These are phyloP conservation scores for Zygosaccharomyces bisporus DNA, from an alignment of 805 yeast genomes.

Conservation along the genomic window DNA sequence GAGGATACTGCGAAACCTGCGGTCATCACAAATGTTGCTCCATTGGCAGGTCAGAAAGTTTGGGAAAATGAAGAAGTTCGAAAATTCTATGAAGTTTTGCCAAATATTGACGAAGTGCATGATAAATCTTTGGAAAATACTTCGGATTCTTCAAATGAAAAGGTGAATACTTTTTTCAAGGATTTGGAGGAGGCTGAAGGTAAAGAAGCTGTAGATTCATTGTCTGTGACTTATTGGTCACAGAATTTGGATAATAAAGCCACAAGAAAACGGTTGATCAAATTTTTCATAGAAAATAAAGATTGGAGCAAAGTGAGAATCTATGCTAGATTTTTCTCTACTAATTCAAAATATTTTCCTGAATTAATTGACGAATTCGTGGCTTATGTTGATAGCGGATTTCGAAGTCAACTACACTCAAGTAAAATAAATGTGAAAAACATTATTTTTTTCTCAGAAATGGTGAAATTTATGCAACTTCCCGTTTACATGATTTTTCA, in stretches of 20 bases:
- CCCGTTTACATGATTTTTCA: constrained; percentile 72
- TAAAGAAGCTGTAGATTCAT: constrained; percentile 48
- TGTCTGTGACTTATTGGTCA: constrained; percentile 47
- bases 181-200: constrained; percentile 43
- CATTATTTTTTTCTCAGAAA: constrained; percentile 64
- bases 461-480: constrained; percentile 69
- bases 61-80: constrained; percentile 71
- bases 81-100: constrained; percentile 58
- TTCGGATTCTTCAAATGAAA: constrained; percentile 15
- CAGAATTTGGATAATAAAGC: constrained; percentile 65
- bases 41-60: constrained; percentile 26
- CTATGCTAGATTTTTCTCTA: constrained; percentile 67
- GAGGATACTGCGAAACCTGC: constrained; percentile 31
- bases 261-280: constrained; percentile 56
- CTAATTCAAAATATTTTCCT: constrained; percentile 46
- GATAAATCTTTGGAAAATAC: constrained; percentile 19
- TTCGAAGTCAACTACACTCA: constrained; percentile 57
- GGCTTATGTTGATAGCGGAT: constrained; percentile 52
- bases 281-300: constrained; percentile 49
- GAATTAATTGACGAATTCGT: constrained; percentile 52
- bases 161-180: constrained; percentile 42
- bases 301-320: constrained; percentile 46
- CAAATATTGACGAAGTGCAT: constrained; percentile 38
- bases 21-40: constrained; percentile 27
- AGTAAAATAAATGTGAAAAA: constrained; percentile 50